A percentile compares a stretch with the other conserved stretches of the same genome.
phyloP scores from a whole-genome alignment of 306 rosid genomes.

The Crotalaria pallida region DNA sequence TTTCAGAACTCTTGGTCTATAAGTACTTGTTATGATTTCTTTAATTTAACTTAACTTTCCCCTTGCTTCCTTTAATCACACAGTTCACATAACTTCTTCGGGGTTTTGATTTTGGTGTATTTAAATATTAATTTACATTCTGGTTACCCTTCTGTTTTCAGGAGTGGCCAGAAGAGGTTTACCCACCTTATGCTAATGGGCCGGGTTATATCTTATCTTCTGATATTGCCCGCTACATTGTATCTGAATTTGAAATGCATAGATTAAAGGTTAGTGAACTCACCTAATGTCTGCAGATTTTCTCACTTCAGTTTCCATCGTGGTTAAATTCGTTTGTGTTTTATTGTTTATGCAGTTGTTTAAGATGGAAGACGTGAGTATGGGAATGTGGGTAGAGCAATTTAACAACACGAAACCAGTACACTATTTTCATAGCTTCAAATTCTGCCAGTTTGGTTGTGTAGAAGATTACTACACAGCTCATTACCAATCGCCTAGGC shows the following conservation, averaged over 20 bases:
- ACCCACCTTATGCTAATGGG: conserved; percentile 93
- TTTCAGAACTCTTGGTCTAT: not conserved
- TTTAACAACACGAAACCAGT: conserved; percentile 65
- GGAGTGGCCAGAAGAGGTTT: conserved; percentile 91
- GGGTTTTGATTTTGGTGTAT: not conserved
- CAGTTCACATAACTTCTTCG: conserved; percentile 1
- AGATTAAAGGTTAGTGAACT: conserved; percentile 57
- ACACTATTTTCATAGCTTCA: conserved; percentile 57
- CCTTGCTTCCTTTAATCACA: not conserved
- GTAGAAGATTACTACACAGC: conserved; percentile 70
- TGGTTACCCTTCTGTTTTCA: conserved; percentile 30
- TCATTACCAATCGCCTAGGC: conserved; percentile 92
- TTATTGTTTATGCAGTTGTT: conserved; percentile 52
- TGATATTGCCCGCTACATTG: conserved; percentile 53
- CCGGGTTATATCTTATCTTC: conserved; percentile 80
- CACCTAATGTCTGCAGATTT: not conserved
- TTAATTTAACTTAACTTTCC: not conserved
- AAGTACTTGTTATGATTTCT: not conserved
- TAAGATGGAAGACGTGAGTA: conserved; percentile 95
- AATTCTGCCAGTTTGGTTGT: conserved; percentile 86
- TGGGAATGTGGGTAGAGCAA: conserved; percentile 93
- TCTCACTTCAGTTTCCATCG: not conserved
- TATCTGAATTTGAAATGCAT: conserved; percentile 57
- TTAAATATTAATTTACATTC: conserved; percentile 2
- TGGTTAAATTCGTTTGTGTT: not conserved